Base-by-base conservation (phyloP, 1,284 basidiomycete genomes). In the Papiliotrema flavescens region DNA sequence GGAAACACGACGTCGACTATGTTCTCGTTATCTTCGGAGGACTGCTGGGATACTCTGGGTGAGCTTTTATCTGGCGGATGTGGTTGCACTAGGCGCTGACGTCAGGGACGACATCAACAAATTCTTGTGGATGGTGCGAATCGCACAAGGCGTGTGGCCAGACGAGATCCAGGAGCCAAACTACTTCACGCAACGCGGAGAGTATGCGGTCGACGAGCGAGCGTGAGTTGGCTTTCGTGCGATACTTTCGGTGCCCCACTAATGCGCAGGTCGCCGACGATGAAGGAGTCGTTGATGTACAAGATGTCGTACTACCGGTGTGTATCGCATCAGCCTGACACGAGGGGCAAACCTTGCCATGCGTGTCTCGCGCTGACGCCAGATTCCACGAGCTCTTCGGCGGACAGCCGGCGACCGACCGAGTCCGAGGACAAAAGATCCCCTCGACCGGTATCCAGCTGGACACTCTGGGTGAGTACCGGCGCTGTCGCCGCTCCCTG, bases 111-210 rank as follows among this genome's bases (percentile, higher is more conserved):
- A 99, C 74, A 91, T 99, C 79, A 99, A 99, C 85, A 99, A 98
- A 80, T 99, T 96, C 83, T 79, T 99, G 54, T 96, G 91, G 91
- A 95, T 95, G 92, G 89, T 98, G 59, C 85, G 96, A 55, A 98
- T 98, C 69, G 89, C 96, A 2, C 92, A 97, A 71, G 95, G 96
- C 55, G 89, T 97, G 47, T 99, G 96, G 96, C 96, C 96, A 1
- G 91, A 98, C 49, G 96, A 98, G 77, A 90, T 98, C 57, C 87
- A 89, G 70, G 96, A 99, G 78, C 82, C 85, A 32, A 88, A 89
- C 71, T 99, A 90, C 81, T 99, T 99, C 78, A 98, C 89, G 0
- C 80, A 85, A n/a, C 80, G 86, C 13, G 96, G 96, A 44, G 93
- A 98, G 74, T 99, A 98, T 79, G 85, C 86, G 62, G 82, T 98